Base-by-base conservation (phyloP, 495 filamentous ascomycete species). In the Paragyromitra xinjiangensis region DNA sequence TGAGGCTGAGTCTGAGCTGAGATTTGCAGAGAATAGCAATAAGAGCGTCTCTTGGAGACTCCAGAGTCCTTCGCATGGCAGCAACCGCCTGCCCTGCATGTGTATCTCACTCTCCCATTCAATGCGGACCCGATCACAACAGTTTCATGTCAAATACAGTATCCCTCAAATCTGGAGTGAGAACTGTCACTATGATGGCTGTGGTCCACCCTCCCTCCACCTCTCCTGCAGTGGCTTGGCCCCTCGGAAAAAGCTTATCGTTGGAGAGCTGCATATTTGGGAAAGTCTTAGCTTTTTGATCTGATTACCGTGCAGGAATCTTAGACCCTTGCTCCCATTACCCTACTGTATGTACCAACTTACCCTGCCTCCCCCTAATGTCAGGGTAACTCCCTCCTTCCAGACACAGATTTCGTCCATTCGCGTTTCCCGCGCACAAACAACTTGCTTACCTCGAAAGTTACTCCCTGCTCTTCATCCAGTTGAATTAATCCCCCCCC, bases 71-170 rank as follows among this genome's bases (percentile, higher is more conserved):
- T 48, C 16, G 3, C 14, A 45, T 11, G 44, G 44, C 7, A 45
- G 44, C 44, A 11, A 12, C 14, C 14, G 44, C 9, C 14, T 14
- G 44, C 9, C 44, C 44, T 45, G 44, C 44, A 12, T 7, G 42
- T 14, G 7, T 1, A 44, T 45, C 7, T 29, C 26, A 29, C 26
- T 2, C n/a, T 19, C 48, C 48, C 26, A 16, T 51, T 37, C n/a
- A 62, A 51, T 71, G 58, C 58, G 37, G 58, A 44, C 39, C 44
- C 56, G 69, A 64, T 64, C 29, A 29, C 29, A 45, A 37, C 7
- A 53, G 56, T 71, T 71, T 70, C 67, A 70, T n/a, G 22, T 50
- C 24, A 22, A 34, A 40, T 63, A 45, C 12, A 42, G 34, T 70
- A 24, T 34, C 56, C 53, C 67, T 50, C 40, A 51, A 71, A 71